These are phyloP conservation scores for Pythium diclinum DNA, from an alignment of 352 stramenopile species.

Conservation along the genomic window DNA sequence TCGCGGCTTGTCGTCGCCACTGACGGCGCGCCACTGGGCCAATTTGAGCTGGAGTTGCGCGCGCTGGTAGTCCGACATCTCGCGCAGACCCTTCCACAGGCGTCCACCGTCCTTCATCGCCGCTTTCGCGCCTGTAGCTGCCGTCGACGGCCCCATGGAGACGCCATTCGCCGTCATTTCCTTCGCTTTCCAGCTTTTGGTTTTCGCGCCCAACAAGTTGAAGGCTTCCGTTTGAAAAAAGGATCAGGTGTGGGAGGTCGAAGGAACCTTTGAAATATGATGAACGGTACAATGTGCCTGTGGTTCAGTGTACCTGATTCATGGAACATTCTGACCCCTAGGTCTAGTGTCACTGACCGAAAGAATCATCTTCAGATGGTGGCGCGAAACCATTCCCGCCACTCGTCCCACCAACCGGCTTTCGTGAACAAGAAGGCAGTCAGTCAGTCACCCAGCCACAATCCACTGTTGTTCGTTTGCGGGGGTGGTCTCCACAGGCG, in stretches of 20 bases:
- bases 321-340: slow-evolving; percentile 8
- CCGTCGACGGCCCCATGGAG: background rate
- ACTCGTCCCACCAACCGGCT: slow-evolving; percentile 12
- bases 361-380: background rate
- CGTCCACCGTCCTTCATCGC: background rate
- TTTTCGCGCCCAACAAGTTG: slow-evolving; percentile 19
- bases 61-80: slow-evolving; percentile 14
- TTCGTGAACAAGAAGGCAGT: background rate
- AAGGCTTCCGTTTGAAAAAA: slow-evolving; percentile 13
- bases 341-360: slow-evolving; percentile 10
- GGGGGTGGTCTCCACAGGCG: background rate
- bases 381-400: background rate
- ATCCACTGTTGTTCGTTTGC: background rate
- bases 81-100: slow-evolving; percentile 16
- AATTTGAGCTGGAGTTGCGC: slow-evolving; percentile 5
- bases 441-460: background rate
- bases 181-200: background rate
- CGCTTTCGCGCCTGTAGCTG: background rate
- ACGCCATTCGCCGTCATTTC: slow-evolving; percentile 2
- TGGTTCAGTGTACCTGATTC: background rate
- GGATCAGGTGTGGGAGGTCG: slow-evolving; percentile 2
- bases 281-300: background rate
- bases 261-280: background rate
- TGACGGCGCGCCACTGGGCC: slow-evolving; percentile 9
- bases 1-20: background rate